These are phyloP conservation scores for Cyclotella choctawhatcheeana DNA, from an alignment of 108 stramenopile genomes.

Conservation along the genomic window DNA sequence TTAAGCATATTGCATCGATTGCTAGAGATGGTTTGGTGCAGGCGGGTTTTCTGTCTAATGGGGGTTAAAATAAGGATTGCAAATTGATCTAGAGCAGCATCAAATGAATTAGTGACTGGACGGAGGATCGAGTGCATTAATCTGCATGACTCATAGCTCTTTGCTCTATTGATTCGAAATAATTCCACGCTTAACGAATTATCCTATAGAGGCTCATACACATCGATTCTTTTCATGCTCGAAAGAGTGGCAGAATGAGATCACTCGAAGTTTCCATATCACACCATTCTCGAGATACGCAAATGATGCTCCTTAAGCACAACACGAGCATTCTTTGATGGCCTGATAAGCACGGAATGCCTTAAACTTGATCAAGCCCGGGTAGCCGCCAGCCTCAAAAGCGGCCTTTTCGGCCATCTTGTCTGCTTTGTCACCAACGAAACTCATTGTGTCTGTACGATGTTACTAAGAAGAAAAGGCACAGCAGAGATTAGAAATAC, in stretches of 20 bases:
- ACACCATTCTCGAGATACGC: too few relatives aligned
- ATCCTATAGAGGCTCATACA: too few relatives aligned
- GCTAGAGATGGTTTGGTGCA: constrained; percentile 68
- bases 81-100: not conserved
- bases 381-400: constrained; percentile 32
- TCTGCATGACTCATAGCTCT: too few relatives aligned
- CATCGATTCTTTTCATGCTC: too few relatives aligned
- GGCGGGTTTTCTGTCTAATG: constrained; percentile 34
- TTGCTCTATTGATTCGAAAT: too few relatives aligned
- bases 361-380: constrained; percentile 32
- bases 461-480: not conserved
- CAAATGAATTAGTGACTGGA: not conserved
- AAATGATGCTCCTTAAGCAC: constrained; percentile 4
- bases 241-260: too few relatives aligned
- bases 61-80: not conserved
- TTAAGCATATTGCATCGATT: constrained; percentile 82
- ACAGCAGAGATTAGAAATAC: too few relatives aligned
- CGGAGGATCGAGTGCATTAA: too few relatives aligned
- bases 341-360: constrained; percentile 11
- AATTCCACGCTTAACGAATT: too few relatives aligned
- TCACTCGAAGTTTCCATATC: too few relatives aligned
- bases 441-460: constrained; percentile 18
- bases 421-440: constrained; percentile 33
- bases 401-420: constrained; percentile 24
- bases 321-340: constrained; percentile 4